These are phyloP conservation scores for Cunninghamia lanceolata DNA, from an alignment of 75 land plant species.

Conservation along the genomic window DNA sequence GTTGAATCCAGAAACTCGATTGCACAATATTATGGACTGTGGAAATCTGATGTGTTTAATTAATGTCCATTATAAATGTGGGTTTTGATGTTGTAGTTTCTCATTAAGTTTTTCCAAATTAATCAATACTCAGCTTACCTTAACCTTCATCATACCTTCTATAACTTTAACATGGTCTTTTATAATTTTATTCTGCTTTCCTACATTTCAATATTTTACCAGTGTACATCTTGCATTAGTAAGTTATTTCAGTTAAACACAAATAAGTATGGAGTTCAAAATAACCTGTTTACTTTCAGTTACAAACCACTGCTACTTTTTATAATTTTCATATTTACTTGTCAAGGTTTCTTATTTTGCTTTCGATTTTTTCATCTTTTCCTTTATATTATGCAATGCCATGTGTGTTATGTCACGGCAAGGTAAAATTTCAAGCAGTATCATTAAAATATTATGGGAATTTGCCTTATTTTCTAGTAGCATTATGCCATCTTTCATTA, in stretches of 20 bases:
- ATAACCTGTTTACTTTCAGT: neutral
- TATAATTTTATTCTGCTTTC: neutral
- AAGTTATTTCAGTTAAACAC: neutral
- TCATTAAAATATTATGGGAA: neutral
- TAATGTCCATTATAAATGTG: neutral
- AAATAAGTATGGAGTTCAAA: neutral
- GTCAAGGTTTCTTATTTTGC: neutral
- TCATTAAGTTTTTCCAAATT: too few species aligned
- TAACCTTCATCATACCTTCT: neutral
- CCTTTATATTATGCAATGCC: neutral
- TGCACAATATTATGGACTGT: too few species aligned
- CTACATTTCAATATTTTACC: neutral
- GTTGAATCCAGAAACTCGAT: too few species aligned
- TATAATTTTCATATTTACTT: neutral
- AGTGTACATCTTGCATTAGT: neutral
- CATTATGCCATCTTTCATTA: neutral
- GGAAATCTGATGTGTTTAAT: too few species aligned
- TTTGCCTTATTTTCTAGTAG: neutral
- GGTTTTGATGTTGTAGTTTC: neutral
- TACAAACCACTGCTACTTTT: neutral
- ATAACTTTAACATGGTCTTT: too few species aligned
- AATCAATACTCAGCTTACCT: neutral
- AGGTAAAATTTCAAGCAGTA: neutral
- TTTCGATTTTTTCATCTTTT: neutral
- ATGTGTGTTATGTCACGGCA: neutral